Conservation (phyloP, 2,329 filamentous ascomycete species). For the Aspergillus quadrilineatus region DNA sequence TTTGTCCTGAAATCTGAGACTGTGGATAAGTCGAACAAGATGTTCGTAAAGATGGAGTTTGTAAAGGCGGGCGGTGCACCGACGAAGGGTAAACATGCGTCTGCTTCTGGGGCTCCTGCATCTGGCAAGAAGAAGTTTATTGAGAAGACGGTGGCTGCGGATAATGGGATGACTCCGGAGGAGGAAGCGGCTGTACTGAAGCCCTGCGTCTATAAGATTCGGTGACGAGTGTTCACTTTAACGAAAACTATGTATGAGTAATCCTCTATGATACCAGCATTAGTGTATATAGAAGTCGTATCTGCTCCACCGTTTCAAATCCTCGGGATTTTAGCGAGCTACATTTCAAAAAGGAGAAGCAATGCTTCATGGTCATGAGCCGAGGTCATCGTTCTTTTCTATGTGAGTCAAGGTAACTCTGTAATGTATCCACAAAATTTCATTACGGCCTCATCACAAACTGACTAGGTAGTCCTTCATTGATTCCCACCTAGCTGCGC, state of each 20-base stretch:
- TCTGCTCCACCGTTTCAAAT: background rate
- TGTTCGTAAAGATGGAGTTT: conserved; percentile 98
- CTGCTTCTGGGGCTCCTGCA: conserved; percentile 32
- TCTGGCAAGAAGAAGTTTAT: conserved; percentile 55
- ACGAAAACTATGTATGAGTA: conserved; percentile 7
- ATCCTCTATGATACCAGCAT: background rate
- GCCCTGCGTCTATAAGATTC: conserved; percentile 92
- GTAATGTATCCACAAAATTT: conserved; percentile 17
- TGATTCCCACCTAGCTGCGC: conserved; percentile 59
- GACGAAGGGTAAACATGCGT: conserved; percentile 68
- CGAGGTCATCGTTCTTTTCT: conserved; percentile 30
- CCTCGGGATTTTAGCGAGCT: background rate
- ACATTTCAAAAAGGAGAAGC: background rate
- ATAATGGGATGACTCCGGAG: conserved; percentile 56
- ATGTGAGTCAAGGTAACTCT: conserved; percentile 26
- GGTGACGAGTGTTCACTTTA: conserved; percentile 34
- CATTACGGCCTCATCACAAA: conserved; percentile 14
- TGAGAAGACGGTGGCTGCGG: conserved; percentile 54
- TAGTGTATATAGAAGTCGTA: background rate
- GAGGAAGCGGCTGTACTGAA: conserved; percentile 74
- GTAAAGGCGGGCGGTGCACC: conserved; percentile 72
- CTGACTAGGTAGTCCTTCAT: conserved; percentile 25
- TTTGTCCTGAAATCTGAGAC: conserved; percentile 76
- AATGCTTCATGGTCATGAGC: conserved; percentile 21
- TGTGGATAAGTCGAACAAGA: conserved; percentile 85